phyloP scores from a whole-genome alignment of 2,329 filamentous ascomycete species.

The Metarhizium brunneum region DNA sequence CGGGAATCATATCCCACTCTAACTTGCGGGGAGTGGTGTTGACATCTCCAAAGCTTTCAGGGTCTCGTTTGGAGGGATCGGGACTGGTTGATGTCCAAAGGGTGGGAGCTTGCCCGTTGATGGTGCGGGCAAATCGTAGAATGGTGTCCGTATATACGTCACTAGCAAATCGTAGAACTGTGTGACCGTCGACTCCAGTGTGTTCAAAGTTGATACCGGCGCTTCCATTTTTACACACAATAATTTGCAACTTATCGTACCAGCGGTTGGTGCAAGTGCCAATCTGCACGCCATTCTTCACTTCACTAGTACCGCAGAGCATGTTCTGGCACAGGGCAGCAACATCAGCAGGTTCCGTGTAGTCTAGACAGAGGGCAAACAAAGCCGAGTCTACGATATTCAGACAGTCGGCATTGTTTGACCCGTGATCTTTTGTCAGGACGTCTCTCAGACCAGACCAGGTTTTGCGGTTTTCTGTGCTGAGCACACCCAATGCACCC shows the following conservation, averaged over 20 bases:
- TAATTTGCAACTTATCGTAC: slow-evolving; percentile 99
- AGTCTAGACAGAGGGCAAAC: slow-evolving; percentile 87
- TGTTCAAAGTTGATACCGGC: slow-evolving; percentile 99
- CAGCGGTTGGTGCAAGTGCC: slow-evolving; percentile 96
- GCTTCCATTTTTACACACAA: slow-evolving; percentile 97
- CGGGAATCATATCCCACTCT: slow-evolving; percentile 94
- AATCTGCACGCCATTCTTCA: slow-evolving; percentile 89
- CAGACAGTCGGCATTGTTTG: slow-evolving; percentile 94
- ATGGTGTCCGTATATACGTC: slow-evolving; percentile 98
- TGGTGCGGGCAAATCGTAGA: slow-evolving; percentile 84
- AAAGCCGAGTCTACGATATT: slow-evolving; percentile 90
- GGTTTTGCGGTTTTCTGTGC: slow-evolving; percentile 90
- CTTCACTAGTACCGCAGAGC: slow-evolving; percentile 89
- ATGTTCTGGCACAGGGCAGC: slow-evolving; percentile 94
- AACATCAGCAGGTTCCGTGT: slow-evolving; percentile 72
- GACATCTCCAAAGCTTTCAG: slow-evolving; percentile 84
- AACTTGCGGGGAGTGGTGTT: slow-evolving; percentile 91
- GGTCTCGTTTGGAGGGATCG: slow-evolving; percentile 86
- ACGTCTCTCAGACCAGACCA: slow-evolving; percentile 91
- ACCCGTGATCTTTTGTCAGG: slow-evolving; percentile 73
- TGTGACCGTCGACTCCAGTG: slow-evolving; percentile 95
- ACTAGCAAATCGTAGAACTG: slow-evolving; percentile 89
- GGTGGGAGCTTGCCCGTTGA: slow-evolving; percentile 87
- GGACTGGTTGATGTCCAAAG: slow-evolving; percentile 87
- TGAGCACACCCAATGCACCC: slow-evolving; percentile 83